Evolutionary conservation across 2,329 filamentous ascomycete genomes (phyloP).

Genomic region (Onygena corvina): DNA sequence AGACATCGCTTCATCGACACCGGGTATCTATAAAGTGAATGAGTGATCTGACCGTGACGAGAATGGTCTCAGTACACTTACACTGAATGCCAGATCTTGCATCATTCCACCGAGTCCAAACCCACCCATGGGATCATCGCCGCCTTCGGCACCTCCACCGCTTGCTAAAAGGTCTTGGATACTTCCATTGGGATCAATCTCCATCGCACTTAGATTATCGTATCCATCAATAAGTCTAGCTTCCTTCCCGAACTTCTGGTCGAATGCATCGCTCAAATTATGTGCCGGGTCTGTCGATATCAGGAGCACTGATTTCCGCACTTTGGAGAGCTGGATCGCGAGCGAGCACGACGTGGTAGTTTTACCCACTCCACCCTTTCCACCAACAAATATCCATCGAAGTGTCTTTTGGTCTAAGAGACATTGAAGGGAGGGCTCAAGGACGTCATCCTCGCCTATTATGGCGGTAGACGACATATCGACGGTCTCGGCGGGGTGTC

Average conservation of each 20-base stretch:
- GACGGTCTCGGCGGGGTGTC: not conserved
- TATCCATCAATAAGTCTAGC: constrained; percentile 86
- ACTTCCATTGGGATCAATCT: constrained; percentile 95
- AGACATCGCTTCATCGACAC: constrained; percentile 98
- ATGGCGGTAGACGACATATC: constrained; percentile 34
- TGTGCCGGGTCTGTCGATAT: constrained; percentile 98
- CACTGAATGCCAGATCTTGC: constrained; percentile 93
- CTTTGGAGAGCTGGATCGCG: constrained; percentile 90
- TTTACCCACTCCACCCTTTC: constrained; percentile 96
- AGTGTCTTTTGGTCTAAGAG: constrained; percentile 91
- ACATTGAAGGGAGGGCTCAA: constrained; percentile 87
- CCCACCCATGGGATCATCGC: constrained; percentile 54
- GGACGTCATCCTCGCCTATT: constrained; percentile 60
- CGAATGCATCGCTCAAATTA: constrained; percentile 95
- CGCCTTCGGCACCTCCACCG: constrained; percentile 55
- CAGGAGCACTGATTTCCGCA: constrained; percentile 87
- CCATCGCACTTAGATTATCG: constrained; percentile 91
- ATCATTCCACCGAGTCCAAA: constrained; percentile 83
- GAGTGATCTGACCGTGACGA: constrained; percentile 9
- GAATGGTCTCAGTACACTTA: constrained; percentile 35
- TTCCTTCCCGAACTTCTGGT: constrained; percentile 98
- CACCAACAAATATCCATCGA: constrained; percentile 97
- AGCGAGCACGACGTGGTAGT: constrained; percentile 98
- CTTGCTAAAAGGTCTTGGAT: constrained; percentile 87
- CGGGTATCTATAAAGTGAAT: constrained; percentile 64